phyloP scores from a whole-genome alignment of 192 early-diverging fungal species.

The Piromyces finnis region DNA sequence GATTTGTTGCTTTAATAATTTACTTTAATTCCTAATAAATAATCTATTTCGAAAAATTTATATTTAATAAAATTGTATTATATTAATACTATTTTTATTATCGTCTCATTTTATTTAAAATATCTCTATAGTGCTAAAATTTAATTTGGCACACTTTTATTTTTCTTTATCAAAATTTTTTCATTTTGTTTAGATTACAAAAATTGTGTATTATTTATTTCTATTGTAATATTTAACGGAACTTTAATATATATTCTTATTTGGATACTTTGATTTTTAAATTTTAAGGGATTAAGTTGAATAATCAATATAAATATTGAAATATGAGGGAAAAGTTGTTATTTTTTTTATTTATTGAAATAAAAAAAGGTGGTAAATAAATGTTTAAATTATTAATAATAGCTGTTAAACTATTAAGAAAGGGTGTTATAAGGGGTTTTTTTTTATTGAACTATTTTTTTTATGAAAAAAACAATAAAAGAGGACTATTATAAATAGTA shows the following conservation, averaged over 20 bases:
- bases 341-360: too few species aligned
- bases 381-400: too few species aligned
- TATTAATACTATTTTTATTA: background rate
- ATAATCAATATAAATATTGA: background rate
- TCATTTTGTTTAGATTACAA: background rate
- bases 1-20: background rate
- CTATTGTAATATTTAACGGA: background rate
- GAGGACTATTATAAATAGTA: too few species aligned
- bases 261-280: background rate
- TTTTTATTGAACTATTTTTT: too few species aligned
- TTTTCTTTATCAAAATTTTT: background rate
- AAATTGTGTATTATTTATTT: background rate
- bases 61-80: background rate
- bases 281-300: background rate
- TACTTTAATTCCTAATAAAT: background rate
- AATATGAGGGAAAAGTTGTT: too few species aligned
- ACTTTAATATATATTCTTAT: background rate
- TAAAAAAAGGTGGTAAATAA: too few species aligned
- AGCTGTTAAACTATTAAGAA: background rate
- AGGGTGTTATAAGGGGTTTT: background rate
- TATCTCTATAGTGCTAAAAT: background rate
- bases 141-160: background rate
- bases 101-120: background rate
- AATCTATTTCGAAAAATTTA: background rate
- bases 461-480: too few species aligned